Percentiles rank a stretch among this genome's conserved stretches.
These are phyloP conservation scores for Rhododendron ovatum DNA, from an alignment of 148 eudicot species.

Conservation along the genomic window DNA sequence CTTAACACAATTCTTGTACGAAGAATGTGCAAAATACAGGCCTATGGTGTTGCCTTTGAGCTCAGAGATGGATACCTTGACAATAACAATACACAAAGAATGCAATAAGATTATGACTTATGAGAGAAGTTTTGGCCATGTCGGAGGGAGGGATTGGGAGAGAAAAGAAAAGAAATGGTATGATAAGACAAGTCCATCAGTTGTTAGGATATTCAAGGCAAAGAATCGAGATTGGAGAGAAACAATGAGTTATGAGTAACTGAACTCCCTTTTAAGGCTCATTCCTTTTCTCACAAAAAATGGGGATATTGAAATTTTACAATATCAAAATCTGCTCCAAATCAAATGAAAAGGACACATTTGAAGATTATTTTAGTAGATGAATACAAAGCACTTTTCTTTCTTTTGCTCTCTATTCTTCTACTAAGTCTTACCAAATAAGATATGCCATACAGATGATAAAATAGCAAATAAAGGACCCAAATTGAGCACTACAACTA, in stretches of 20 bases:
- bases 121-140: background rate
- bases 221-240: background rate
- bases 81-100: background rate
- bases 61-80: conserved; percentile 48
- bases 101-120: background rate
- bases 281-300: background rate
- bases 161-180: background rate
- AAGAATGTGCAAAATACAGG: conserved; percentile 42
- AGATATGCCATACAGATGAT: background rate
- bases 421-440: background rate
- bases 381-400: background rate
- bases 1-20: conserved; percentile 15
- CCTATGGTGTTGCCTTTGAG: conserved; percentile 70
- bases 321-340: background rate
- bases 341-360: background rate
- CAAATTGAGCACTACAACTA: background rate
- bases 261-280: background rate
- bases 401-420: background rate
- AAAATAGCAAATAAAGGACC: background rate
- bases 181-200: background rate
- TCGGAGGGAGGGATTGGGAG: background rate
- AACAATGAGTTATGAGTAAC: background rate
- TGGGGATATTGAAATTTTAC: background rate
- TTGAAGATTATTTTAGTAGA: background rate
- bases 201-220: background rate